A percentile compares a stretch with the other conserved stretches of the same genome.
Conservation (phyloP, 768 basidiomycete species). For the Boletus fagicola region DNA sequence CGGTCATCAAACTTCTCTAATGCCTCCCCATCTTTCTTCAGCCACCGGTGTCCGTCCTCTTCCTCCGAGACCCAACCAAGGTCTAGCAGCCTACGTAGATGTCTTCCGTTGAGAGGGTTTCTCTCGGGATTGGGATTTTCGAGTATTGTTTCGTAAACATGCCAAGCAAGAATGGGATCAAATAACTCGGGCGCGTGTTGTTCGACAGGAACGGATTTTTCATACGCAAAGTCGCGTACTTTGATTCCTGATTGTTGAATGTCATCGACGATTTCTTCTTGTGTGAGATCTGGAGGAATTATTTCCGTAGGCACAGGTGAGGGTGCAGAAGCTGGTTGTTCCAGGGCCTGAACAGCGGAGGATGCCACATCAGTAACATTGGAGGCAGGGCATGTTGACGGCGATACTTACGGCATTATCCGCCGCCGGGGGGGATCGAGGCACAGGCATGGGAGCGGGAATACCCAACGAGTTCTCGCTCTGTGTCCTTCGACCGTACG, state of each 20-base stretch:
- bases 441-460: conserved; percentile 13
- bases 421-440: conserved; percentile 7
- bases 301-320: conserved; percentile 35
- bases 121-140: conserved; percentile 20
- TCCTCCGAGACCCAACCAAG: conserved; percentile 29
- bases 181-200: conserved; percentile 28
- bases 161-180: conserved; percentile 32
- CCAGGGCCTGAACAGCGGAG: conserved; percentile 8
- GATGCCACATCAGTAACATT: conserved; percentile 5
- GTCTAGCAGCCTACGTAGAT: conserved; percentile 31
- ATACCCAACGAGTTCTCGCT: conserved; percentile 20
- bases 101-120: conserved; percentile 20
- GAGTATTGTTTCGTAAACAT: conserved; percentile 30
- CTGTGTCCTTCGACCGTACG: conserved; percentile 25
- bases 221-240: conserved; percentile 34
- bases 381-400: not conserved
- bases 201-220: conserved; percentile 14
- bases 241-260: conserved; percentile 30
- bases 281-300: conserved; percentile 33
- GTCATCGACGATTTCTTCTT: conserved; percentile 34
- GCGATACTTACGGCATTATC: conserved; percentile 28
- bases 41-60: conserved; percentile 26
- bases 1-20: conserved; percentile 27
- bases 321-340: conserved; percentile 22
- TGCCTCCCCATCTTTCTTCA: conserved; percentile 25